Evolutionary conservation across 352 stramenopile species (phyloP), one percentile per base, ranked within the genome.

Genomic region (Phytophthora pisi): DNA sequence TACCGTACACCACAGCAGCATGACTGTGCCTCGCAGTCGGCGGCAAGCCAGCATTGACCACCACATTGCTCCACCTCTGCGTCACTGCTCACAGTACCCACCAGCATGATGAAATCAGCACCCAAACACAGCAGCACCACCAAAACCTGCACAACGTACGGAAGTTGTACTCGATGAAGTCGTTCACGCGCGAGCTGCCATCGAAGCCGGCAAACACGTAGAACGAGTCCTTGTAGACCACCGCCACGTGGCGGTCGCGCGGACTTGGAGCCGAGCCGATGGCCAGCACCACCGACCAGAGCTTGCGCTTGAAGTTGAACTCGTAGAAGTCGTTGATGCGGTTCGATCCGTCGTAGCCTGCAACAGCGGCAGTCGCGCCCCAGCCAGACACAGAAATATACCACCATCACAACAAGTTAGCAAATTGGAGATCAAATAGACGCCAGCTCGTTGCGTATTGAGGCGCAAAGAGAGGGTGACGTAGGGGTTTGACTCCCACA

Each of bases 91-190:
- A 28, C 8, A 61, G 40, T 23, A 15, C n/a, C 5, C 11, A 61
- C 0, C 24, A 59, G 13, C 24, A 36, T 38, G 58, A 15, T 67
- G 56, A 2, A 31, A 13, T 68, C 30, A 68, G 4, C 43, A 66
- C 59, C 9, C 6, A 20, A 20, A 52, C 15, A 50, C 42, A 13
- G 20, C 31, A 31, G 26, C 31, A 31, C 1, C 15, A 46, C 1
- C 38, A 13, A n/a, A 45, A 45, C 13, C 38, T 20, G 3, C 38
- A 46, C 13, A 13, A 79, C 74, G 34, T 86, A 97, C 87, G 68
- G 66, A 98, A 98, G 70, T 97, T 94, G 74, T 96, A 99, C 64
- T 97, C 86, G 72, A 98, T 90, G 75, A 99, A 98, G 66, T 98
- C 94, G 69, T 98, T 98, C 30, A 98, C 89, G 26, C 96, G 86